These are phyloP conservation scores for Carex parvula DNA, from an alignment of 176 grass and related monocot species.

Conservation along the genomic window DNA sequence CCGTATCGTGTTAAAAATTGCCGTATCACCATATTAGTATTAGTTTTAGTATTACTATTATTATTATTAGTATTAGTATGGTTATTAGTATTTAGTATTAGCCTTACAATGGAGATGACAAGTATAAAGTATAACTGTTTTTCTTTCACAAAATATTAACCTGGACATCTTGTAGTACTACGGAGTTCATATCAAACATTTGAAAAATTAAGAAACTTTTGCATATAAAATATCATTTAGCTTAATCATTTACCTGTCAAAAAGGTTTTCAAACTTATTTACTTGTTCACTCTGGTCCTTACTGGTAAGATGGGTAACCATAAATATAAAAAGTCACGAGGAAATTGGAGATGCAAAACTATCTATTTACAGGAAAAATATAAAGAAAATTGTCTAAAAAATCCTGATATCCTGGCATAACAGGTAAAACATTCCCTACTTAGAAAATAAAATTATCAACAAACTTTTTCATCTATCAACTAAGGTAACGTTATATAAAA, in stretches of 20 bases:
- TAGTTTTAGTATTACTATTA: too few relatives aligned
- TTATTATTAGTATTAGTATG: too few relatives aligned
- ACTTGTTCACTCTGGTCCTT: background rate
- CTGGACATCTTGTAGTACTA: too few relatives aligned
- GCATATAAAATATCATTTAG: too few relatives aligned
- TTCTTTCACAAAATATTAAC: too few relatives aligned
- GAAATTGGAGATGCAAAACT: background rate
- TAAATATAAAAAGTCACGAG: background rate
- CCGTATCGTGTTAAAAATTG: too few relatives aligned
- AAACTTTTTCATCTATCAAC: conserved; percentile 17
- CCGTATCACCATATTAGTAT: too few relatives aligned
- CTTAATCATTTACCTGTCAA: background rate
- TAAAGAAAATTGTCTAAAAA: background rate
- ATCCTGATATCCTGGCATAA: background rate
- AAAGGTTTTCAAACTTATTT: background rate
- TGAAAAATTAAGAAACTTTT: too few relatives aligned
- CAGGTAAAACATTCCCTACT: background rate
- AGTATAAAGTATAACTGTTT: too few relatives aligned
- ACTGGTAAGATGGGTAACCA: background rate
- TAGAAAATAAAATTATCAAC: background rate
- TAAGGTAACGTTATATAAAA: conserved; percentile 8
- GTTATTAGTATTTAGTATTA: too few relatives aligned
- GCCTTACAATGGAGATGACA: too few relatives aligned
- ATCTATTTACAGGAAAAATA: background rate
- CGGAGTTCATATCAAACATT: too few relatives aligned